Evolutionary conservation across 495 filamentous ascomycete species (phyloP), one percentile per base, ranked within the genome.

Genomic region (Amphirosellinia nigrospora): DNA sequence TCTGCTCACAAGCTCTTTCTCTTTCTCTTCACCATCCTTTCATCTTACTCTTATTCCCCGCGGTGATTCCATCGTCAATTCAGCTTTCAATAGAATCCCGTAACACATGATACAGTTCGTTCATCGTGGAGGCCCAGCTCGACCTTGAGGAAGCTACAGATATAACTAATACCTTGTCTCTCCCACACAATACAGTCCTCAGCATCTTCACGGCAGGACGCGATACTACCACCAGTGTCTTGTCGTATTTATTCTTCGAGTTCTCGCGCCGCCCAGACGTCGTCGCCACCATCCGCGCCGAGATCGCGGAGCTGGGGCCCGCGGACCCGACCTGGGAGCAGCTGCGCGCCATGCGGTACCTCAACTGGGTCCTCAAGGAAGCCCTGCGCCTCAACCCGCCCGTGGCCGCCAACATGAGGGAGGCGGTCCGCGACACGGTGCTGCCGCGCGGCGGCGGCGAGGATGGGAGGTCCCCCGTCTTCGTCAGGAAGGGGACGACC

Each of bases 181-280:
- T 1, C 53, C 9, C 23, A 3, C 53, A 56, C 30, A 56, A 8
- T 11, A 13, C 43, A 70, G 68, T 70, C 36, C 59, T 70, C 36
- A 70, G 68, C 39, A 70, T 70, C 21, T 70, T 70, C 59, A 70
- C 68, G 4, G 89, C 78, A 53, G 91, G 78, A 1, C 81, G 89
- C 59, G 89, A 91, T 71, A 90, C 90, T 3, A 90, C 88, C 0
- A 88, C 89, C 3, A 79, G 80, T 39, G 79, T 86, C 1, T 78
- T 93, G 4, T 83, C 85, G 21, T 87, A 86, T 15, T 80, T 85
- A 1, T 92, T 93, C 75, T 89, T 86, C 71, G 86, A 86, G 59
- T 83, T 93, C 0, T 82, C 89, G 0, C 83, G 87, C 0, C 70
- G 84, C 45, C 85, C 86, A 0, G 72, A 77, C 36, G 84, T 85